Percentiles rank a stretch among this genome's conserved stretches.
phyloP scores from a whole-genome alignment of 2,329 filamentous ascomycete species.

The Trichoderma sp. region DNA sequence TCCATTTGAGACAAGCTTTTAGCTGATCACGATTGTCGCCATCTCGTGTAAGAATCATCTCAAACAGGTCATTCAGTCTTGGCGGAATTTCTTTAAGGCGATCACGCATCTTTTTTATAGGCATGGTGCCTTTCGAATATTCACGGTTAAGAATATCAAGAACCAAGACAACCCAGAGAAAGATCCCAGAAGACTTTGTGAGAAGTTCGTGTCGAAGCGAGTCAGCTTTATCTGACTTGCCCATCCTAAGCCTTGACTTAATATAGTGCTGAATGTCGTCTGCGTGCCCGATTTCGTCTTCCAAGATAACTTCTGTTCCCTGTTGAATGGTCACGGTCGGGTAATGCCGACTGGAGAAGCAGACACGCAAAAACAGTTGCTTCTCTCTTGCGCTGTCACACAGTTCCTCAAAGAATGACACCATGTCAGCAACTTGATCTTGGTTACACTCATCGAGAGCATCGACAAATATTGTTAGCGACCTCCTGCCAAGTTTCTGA shows the following conservation, averaged over 20 bases:
- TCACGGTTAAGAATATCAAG: conserved; percentile 45
- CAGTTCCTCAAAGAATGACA: conserved; percentile 47
- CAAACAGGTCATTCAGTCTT: conserved; percentile 53
- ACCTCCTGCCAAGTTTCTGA: neutral
- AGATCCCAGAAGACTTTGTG: conserved; percentile 46
- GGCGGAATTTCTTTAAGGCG: conserved; percentile 43
- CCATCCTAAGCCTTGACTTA: conserved; percentile 35
- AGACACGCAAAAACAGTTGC: conserved; percentile 38
- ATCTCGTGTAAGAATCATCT: conserved; percentile 56
- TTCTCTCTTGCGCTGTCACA: conserved; percentile 35
- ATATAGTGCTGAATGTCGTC: conserved; percentile 37
- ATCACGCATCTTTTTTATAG: conserved; percentile 31
- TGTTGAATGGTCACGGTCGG: conserved; percentile 44
- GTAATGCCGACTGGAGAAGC: conserved; percentile 55
- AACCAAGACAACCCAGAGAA: conserved; percentile 51
- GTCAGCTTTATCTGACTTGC: neutral
- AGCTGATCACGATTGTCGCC: conserved; percentile 45
- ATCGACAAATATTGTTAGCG: conserved; percentile 40
- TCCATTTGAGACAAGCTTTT: conserved; percentile 53
- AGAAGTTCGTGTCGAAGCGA: conserved; percentile 35
- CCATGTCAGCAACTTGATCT: conserved; percentile 45
- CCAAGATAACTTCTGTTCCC: conserved; percentile 35
- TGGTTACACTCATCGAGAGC: conserved; percentile 54
- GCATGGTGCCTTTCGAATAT: conserved; percentile 34
- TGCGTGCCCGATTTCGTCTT: conserved; percentile 34